Base-by-base conservation (phyloP, 2,329 filamentous ascomycete species). In the Scopulariopsis brevicaulis region DNA sequence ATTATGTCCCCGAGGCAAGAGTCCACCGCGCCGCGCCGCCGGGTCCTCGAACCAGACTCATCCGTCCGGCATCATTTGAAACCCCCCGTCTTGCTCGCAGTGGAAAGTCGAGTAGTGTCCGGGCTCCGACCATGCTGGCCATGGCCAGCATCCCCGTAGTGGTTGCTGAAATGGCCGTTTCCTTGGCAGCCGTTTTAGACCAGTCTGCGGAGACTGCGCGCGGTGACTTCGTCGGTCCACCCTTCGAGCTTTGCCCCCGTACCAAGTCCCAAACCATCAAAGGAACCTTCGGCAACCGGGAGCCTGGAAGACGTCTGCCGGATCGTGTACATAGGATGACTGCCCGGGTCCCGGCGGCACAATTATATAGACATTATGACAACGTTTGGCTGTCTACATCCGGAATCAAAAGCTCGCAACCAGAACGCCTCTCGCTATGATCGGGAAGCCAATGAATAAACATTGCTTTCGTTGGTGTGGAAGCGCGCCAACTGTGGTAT, bases 351-450 rank as follows among this genome's bases (percentile, higher is more conserved):
- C 48, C 46, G 20, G 43, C 51, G 54, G 58, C 53, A 50, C 54
- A 53, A 28, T 48, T 58, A 61, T 72, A 74, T 78, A 74, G 75
- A 78, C 74, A 69, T 78, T 78, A 77, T 77, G 72, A 76, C 71
- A 70, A 69, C 70, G 72, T 69, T 32, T 32, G 28, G 76, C 77
- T 73, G 76, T 77, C 72, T 77, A 76, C 72, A 74, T 72, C 71
- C 69, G 73, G 69, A 72, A 72, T 73, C 69, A 69, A 74, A 71
- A 72, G 66, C 66, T 75, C 68, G 71, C 70, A 74, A 74, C 73
- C 73, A 50, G 72, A 79, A 80, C 77, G 76, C 77, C 75, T 74
- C 75, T 75, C 77, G 77, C 77, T 79, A 79, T 80, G 77, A 70
- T 68, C 65, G 67, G 65, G 70, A 55, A 60, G 55, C 43, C 58